Percentiles rank a stretch among this genome's conserved stretches.
phyloP scores from a whole-genome alignment of 148 eudicot genomes.

The Amaranthus cruentus region DNA sequence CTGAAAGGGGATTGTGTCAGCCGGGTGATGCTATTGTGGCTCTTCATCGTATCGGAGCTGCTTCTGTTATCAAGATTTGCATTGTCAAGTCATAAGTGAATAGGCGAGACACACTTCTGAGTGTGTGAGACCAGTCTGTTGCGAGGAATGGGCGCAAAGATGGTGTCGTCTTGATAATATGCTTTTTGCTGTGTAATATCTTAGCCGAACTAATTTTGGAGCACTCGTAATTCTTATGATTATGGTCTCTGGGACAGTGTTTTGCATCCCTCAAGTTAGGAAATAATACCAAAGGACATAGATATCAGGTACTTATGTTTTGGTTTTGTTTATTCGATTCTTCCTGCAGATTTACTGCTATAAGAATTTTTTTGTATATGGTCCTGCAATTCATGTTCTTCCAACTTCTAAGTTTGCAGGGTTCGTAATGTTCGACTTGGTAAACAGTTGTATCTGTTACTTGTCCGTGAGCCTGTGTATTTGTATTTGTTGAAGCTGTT shows the following conservation, averaged over 20 bases:
- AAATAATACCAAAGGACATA: constrained; percentile 13
- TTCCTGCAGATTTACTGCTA: neutral
- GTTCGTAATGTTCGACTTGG: too few relatives aligned
- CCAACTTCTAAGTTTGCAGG: neutral
- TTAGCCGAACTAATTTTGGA: constrained; percentile 3
- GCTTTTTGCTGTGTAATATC: neutral
- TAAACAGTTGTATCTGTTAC: too few relatives aligned
- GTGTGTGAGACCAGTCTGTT: neutral
- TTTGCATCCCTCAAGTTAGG: constrained; percentile 2
- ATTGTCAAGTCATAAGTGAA: constrained; percentile 64
- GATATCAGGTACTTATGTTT: neutral
- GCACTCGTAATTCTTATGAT: neutral
- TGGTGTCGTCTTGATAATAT: neutral
- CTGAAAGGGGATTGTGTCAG: constrained; percentile 47
- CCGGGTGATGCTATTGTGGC: constrained; percentile 75
- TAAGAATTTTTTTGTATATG: neutral
- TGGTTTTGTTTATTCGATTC: neutral
- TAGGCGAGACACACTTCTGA: neutral
- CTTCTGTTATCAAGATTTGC: constrained; percentile 86
- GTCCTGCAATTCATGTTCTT: neutral
- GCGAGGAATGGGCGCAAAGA: constrained; percentile 9
- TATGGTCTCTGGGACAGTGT: constrained; percentile 1
- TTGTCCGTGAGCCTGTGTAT: too few relatives aligned
- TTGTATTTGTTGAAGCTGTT: too few relatives aligned
- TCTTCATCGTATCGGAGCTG: constrained; percentile 79